Evolutionary conservation across 2,329 filamentous ascomycete genomes (phyloP).

Genomic region (Scedosporium boydii): DNA sequence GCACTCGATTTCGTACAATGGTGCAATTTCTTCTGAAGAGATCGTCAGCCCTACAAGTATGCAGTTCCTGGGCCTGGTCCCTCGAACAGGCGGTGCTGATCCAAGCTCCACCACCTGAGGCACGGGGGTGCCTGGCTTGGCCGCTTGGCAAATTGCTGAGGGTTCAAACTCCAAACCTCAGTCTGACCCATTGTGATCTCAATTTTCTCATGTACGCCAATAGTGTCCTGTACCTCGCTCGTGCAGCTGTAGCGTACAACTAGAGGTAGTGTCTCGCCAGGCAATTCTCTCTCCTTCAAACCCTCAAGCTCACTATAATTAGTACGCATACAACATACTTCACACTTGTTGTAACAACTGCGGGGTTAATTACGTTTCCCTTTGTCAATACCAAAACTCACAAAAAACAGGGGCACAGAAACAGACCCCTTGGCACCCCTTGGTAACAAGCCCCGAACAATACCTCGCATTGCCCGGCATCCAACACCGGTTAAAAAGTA

Average conservation of each 20-base stretch:
- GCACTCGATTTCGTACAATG: neutral
- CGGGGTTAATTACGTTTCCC: neutral
- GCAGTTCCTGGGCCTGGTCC: neutral
- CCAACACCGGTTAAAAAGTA: neutral
- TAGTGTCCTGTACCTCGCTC: no score
- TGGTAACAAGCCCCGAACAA: neutral
- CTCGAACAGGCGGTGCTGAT: no score
- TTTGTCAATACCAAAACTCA: conserved; percentile 3
- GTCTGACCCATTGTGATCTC: no score
- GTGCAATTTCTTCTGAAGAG: neutral
- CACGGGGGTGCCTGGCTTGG: no score
- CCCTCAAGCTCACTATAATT: neutral
- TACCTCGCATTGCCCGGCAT: neutral
- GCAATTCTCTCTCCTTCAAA: no score
- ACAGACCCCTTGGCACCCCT: neutral
- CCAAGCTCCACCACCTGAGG: no score
- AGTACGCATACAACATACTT: no score
- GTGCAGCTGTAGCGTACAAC: no score
- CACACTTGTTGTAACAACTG: neutral
- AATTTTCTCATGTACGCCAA: no score
- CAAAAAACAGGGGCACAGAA: neutral
- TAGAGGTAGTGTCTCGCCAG: no score
- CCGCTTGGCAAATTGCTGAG: no score
- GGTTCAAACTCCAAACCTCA: no score
- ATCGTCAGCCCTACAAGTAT: neutral